phyloP scores from a whole-genome alignment of 2,329 filamentous ascomycete genomes.

The Ceratocystiopsis sp. region DNA sequence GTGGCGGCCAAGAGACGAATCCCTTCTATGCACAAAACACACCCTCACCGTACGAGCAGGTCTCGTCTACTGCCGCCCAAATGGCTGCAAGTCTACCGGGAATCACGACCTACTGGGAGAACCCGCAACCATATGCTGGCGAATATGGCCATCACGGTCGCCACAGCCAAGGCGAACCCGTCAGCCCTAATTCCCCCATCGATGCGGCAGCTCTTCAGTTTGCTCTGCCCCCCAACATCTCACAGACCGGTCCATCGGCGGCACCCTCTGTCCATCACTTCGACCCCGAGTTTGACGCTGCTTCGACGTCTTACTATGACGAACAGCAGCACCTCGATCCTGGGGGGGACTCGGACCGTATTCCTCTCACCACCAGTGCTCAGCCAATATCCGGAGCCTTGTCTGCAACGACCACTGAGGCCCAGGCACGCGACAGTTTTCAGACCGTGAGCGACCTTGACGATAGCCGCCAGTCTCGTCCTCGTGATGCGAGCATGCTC shows the following conservation, averaged over 20 bases:
- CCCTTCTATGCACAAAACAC: too few species aligned
- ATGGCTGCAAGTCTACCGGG: constrained; percentile 22
- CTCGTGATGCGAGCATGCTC: constrained; percentile 23
- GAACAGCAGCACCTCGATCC: constrained; percentile 19
- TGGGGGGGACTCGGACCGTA: constrained; percentile 36
- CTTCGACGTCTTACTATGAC: constrained; percentile 17
- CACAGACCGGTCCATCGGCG: constrained; percentile 14
- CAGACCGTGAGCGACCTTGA: constrained; percentile 38
- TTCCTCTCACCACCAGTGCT: constrained; percentile 37
- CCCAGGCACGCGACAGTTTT: constrained; percentile 34
- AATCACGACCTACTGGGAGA: constrained; percentile 36
- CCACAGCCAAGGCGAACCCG: constrained; percentile 18
- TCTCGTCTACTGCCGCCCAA: constrained; percentile 12
- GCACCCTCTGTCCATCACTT: constrained; percentile 12
- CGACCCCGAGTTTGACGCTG: constrained; percentile 8
- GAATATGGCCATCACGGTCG: constrained; percentile 20
- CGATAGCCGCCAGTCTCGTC: constrained; percentile 31
- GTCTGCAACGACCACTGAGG: constrained; percentile 21
- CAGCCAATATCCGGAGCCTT: constrained; percentile 37
- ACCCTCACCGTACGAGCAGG: constrained; percentile 5
- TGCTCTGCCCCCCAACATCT: constrained; percentile 36
- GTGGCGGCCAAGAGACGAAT: too few species aligned
- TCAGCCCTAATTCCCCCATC: constrained; percentile 30
- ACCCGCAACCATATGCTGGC: constrained; percentile 23
- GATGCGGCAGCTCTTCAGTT: constrained; percentile 35